Evolutionary conservation across 192 early-diverging fungal genomes (phyloP).

Genomic region (Coemansia sp.): DNA sequence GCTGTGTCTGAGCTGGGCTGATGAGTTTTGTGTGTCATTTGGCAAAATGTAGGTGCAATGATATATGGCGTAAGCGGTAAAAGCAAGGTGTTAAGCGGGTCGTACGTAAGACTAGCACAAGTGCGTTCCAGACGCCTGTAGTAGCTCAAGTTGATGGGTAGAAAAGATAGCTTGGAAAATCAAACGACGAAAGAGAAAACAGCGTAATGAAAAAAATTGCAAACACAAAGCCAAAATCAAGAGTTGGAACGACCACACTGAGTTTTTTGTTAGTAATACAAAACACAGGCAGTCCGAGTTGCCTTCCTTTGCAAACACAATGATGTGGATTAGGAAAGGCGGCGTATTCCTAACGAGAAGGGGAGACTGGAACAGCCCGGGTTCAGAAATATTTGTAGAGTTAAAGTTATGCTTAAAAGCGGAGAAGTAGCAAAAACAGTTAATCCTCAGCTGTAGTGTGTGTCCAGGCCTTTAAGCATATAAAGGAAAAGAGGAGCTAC

Average conservation of each 20-base stretch:
- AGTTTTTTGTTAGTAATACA: background rate
- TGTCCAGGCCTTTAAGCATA: no score
- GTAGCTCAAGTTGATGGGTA: no score
- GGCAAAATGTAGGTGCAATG: background rate
- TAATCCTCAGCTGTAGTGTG: no score
- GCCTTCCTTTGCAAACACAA: background rate
- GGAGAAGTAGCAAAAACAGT: no score
- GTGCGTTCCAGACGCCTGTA: background rate
- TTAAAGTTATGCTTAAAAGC: no score
- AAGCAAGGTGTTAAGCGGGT: background rate
- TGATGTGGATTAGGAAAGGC: background rate
- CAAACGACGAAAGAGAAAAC: background rate
- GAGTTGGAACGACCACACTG: background rate
- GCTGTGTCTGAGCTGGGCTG: background rate
- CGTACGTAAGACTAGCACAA: background rate
- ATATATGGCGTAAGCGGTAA: background rate
- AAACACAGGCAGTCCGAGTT: background rate
- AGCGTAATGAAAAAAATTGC: conserved; percentile 2
- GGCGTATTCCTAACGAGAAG: background rate
- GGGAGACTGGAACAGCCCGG: conserved; percentile 2
- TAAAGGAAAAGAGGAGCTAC: no score
- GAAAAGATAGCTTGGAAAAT: no score
- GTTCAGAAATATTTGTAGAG: no score
- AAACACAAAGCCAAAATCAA: background rate
- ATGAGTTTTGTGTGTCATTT: background rate